Conservation (phyloP, 1,284 basidiomycete genomes). For the Anthracocystis panici-leucophaei region DNA sequence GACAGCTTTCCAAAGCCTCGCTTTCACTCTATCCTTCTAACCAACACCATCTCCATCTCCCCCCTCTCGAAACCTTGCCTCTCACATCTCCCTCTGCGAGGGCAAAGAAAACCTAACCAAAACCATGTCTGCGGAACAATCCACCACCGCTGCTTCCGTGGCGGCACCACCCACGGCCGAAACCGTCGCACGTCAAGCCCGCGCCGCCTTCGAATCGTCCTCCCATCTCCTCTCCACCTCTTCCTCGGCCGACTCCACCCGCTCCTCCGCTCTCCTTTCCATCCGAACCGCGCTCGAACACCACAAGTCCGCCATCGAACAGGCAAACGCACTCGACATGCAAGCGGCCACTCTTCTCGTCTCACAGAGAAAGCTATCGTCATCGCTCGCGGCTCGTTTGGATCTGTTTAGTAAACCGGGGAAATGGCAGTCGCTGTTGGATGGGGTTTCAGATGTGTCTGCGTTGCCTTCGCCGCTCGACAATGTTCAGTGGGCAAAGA, state of each 20-base stretch:
- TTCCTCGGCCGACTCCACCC: constrained; percentile 40
- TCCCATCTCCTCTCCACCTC: constrained; percentile 38
- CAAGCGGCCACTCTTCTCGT: constrained; percentile 79
- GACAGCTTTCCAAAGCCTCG: background rate
- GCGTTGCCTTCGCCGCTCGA: constrained; percentile 87
- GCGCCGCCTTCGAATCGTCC: constrained; percentile 44
- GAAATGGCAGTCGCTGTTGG: constrained; percentile 94
- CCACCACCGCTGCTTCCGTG: background rate
- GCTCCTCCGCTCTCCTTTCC: constrained; percentile 47
- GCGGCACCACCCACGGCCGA: constrained; percentile 10
- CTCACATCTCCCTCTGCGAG: background rate
- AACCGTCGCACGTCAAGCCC: constrained; percentile 40
- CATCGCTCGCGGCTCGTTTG: constrained; percentile 84
- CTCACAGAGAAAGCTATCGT: constrained; percentile 83
- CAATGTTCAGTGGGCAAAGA: constrained; percentile 84
- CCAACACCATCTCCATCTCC: constrained; percentile 2
- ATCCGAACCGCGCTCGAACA: constrained; percentile 57
- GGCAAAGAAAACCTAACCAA: background rate
- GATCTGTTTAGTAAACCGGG: constrained; percentile 82
- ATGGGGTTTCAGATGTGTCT: constrained; percentile 89
- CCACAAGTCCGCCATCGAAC: constrained; percentile 41
- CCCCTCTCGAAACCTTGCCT: background rate
- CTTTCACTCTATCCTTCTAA: background rate
- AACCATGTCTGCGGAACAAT: background rate
- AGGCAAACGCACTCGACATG: constrained; percentile 62